Percentiles rank a stretch among this genome's conserved stretches.
Evolutionary conservation across 2,329 filamentous ascomycete species (phyloP).

Genomic region (Colletotrichum scovillei): DNA sequence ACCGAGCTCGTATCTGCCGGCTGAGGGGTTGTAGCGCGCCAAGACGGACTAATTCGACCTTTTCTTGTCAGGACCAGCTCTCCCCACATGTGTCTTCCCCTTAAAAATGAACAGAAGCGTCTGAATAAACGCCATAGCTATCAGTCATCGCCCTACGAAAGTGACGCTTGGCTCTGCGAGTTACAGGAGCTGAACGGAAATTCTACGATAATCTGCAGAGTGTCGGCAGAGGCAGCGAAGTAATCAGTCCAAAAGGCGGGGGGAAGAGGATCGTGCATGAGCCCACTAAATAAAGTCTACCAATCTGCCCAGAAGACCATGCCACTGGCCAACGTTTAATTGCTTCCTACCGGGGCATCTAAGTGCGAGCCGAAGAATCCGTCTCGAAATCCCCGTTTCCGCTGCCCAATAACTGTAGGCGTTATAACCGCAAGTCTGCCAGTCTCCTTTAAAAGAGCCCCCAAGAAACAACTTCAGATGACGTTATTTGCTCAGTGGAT

Average conservation of each 20-base stretch:
- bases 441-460: background rate
- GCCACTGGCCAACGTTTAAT: background rate
- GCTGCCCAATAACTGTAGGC: background rate
- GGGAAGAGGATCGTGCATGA: slow-evolving; percentile 7
- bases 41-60: slow-evolving; percentile 29
- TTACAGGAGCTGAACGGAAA: background rate
- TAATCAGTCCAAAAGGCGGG: slow-evolving; percentile 9
- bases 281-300: slow-evolving; percentile 27
- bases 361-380: background rate
- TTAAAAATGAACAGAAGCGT: background rate
- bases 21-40: slow-evolving; percentile 16
- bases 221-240: background rate
- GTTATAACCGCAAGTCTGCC: background rate
- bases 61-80: slow-evolving; percentile 13
- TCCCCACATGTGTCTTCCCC: background rate
- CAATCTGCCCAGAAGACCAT: background rate
- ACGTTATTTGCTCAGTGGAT: background rate
- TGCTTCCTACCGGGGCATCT: background rate
- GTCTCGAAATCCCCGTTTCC: background rate
- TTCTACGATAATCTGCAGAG: background rate
- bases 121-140: background rate
- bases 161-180: background rate
- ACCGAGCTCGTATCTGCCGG: slow-evolving; percentile 22
- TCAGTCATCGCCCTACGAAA: background rate
- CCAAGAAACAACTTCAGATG: background rate